Conservation (phyloP, 139 green algal species). For the Ostreobium quekettii region DNA sequence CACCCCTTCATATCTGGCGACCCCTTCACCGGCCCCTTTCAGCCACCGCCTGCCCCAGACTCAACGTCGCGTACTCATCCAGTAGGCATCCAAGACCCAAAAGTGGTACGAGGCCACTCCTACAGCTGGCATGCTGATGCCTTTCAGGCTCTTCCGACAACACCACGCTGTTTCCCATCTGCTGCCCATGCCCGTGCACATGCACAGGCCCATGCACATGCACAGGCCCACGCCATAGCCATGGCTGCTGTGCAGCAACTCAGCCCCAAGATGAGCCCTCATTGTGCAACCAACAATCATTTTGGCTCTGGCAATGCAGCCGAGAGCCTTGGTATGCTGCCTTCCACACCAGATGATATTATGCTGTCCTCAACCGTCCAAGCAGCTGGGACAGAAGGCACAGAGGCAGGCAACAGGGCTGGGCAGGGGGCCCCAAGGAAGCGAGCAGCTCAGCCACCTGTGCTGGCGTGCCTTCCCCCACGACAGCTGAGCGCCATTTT, state of each 20-base stretch:
- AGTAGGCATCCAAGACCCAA: background rate
- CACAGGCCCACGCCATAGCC: slow-evolving; percentile 42
- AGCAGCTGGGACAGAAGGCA: background rate
- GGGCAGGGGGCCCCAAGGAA: too few species aligned
- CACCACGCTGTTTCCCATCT: too few species aligned
- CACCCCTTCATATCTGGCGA: slow-evolving; percentile 85
- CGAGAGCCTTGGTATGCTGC: too few species aligned
- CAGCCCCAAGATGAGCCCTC: background rate
- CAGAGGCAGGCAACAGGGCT: background rate
- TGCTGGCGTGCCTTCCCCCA: background rate
- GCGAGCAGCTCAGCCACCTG: background rate
- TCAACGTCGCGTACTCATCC: background rate
- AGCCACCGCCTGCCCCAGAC: slow-evolving; percentile 34
- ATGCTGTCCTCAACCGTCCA: too few species aligned
- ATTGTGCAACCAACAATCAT: background rate
- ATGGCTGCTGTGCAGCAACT: slow-evolving; percentile 41
- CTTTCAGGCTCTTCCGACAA: background rate
- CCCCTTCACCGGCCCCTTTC: slow-evolving; percentile 60
- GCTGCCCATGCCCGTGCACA: background rate
- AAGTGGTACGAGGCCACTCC: background rate
- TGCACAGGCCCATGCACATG: slow-evolving; percentile 32
- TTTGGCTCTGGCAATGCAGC: background rate
- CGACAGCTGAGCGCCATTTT: background rate
- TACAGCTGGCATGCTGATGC: slow-evolving; percentile 11
- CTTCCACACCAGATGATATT: too few species aligned